Base-by-base conservation (phyloP, 148 eudicot genomes). In the Hydrangea macrophylla region DNA sequence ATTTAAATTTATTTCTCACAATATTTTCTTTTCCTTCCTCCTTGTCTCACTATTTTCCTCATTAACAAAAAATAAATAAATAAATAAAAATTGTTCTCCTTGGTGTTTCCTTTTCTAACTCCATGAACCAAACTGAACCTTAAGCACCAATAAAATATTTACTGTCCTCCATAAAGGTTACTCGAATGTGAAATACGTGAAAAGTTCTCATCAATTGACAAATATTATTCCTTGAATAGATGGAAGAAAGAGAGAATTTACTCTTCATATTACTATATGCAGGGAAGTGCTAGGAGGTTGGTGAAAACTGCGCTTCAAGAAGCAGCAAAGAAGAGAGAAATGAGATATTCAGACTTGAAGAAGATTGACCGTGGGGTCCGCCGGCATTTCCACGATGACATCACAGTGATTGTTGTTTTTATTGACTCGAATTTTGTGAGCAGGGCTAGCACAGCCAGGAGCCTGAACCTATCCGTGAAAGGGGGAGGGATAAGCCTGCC, bases 301-400 rank as follows among this genome's bases (percentile, higher is more conserved):
- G 88, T 90, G 65, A 90, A 88, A 84, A 72, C 81, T n/a, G 96
- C 96, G 9, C 80, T 90, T 11, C 90, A 84, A 79, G 88, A 83
- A 75, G 96, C 96, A 10, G 96, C 96, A 28, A 90, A 90, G 84
- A 90, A 90, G 73, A 78, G 96, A 71, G 96, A 90, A 45, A 88
- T 90, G 96, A 84, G 96, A 67, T 90, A 90, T 64, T 85, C 93
- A 1, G 96, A 90, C 61, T 73, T 90, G 80, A 90, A 88, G 82
- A 90, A 88, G 70, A 90, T 90, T 0, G 96, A 90, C 60, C 81
- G 96, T 2, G 96, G 96, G n/a, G 89, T 90, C 13, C 87, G 96
- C 23, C 85, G 96, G 55, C 93, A 90, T 78, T 90, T 90, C 86
- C 96, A 90, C 26, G 96, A 90, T 17, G 96, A 90, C 80, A 90